Evolutionary conservation across 176 grass and related monocot genomes (phyloP).

Genomic region (Carex kokanica): DNA sequence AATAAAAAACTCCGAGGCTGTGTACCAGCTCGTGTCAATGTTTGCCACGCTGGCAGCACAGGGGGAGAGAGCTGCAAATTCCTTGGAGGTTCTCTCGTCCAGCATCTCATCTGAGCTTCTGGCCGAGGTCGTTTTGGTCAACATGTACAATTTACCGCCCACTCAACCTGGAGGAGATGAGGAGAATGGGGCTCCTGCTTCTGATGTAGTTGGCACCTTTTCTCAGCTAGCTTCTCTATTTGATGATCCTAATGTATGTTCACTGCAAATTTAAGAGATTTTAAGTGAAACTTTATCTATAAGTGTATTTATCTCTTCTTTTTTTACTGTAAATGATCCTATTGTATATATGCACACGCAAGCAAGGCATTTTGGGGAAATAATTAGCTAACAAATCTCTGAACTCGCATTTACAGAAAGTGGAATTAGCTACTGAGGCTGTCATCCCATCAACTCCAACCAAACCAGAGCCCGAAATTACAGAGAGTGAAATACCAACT

Average conservation of each 20-base stretch:
- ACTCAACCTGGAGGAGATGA: slow-evolving; percentile 45
- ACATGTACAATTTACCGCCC: slow-evolving; percentile 75
- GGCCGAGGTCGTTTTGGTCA: slow-evolving; percentile 92
- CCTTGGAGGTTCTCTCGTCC: slow-evolving; percentile 70
- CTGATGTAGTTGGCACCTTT: slow-evolving; percentile 42
- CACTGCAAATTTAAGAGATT: neutral
- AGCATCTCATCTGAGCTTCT: slow-evolving; percentile 88
- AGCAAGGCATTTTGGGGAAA: neutral
- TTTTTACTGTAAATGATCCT: neutral
- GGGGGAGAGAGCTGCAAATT: slow-evolving; percentile 68
- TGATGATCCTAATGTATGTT: slow-evolving; percentile 29
- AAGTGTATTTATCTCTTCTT: neutral
- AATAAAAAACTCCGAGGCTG: slow-evolving; percentile 72
- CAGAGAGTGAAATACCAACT: neutral
- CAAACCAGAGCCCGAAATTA: too few relatives aligned
- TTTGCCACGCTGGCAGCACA: slow-evolving; percentile 83
- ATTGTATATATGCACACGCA: neutral
- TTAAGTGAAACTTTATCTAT: neutral
- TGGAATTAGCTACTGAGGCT: slow-evolving; percentile 28
- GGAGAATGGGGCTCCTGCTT: slow-evolving; percentile 24
- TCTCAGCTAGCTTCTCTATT: slow-evolving; percentile 53
- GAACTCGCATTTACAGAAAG: neutral
- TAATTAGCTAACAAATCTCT: neutral
- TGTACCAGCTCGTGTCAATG: slow-evolving; percentile 88
- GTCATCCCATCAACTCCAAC: slow-evolving; percentile 26